Evolutionary conservation across 1,284 basidiomycete species (phyloP).

Genomic region (Sanghuangporus sanghuang): DNA sequence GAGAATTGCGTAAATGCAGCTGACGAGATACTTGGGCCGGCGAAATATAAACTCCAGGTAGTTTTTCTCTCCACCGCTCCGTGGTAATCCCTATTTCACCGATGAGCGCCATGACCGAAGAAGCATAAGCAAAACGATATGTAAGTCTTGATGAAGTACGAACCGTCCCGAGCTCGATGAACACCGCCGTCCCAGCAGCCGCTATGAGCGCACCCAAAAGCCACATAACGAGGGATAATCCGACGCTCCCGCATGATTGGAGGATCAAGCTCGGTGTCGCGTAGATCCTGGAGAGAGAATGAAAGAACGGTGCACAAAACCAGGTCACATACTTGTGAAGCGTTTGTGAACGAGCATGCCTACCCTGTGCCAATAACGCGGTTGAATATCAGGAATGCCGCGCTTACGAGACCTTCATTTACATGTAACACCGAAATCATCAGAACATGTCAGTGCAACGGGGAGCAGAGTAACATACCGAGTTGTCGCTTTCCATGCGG

Average conservation of each 20-base stretch:
- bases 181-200: conserved; percentile 60
- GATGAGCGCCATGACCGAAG: not conserved
- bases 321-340: not conserved
- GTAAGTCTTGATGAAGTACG: conserved; percentile 22
- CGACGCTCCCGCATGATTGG: conserved; percentile 57
- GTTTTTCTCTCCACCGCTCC: conserved; percentile 69
- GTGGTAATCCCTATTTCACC: conserved; percentile 44
- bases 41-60: conserved; percentile 70
- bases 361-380: conserved; percentile 77
- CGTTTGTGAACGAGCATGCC: conserved; percentile 15
- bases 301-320: not conserved
- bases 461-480: conserved; percentile 9
- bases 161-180: conserved; percentile 71
- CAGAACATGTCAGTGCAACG: not conserved
- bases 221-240: conserved; percentile 66
- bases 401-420: conserved; percentile 46
- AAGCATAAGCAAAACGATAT: not conserved
- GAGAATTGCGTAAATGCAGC: conserved; percentile 57
- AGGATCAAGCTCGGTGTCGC: conserved; percentile 69
- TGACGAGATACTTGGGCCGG: conserved; percentile 54
- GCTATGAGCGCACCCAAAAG: conserved; percentile 60
- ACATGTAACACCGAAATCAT: not conserved
- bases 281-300: conserved; percentile 48
- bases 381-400: conserved; percentile 70
- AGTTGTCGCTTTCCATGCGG: conserved; percentile 23